Conservation (phyloP, 192 early-diverging fungal genomes). For the Coemansia sp. region DNA sequence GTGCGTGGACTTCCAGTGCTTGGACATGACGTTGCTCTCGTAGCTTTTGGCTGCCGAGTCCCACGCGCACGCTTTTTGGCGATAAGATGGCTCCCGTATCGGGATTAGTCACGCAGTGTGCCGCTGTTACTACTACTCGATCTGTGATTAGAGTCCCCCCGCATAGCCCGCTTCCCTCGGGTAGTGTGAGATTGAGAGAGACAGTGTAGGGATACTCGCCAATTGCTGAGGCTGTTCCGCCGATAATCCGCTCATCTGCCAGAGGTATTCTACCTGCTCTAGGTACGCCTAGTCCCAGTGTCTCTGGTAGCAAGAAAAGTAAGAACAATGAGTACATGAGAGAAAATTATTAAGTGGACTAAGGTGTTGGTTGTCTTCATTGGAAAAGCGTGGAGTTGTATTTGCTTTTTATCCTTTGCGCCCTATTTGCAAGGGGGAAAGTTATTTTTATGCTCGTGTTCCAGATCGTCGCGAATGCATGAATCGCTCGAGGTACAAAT, state of each 20-base stretch:
- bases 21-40: conserved; percentile 1
- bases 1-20: conserved; percentile 9
- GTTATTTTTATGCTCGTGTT: not conserved
- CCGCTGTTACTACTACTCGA: conserved; percentile 30
- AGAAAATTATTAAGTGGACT: not conserved
- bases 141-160: conserved; percentile 37
- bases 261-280: not conserved
- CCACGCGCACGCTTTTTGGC: conserved; percentile 14
- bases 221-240: conserved; percentile 10
- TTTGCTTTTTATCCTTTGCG: not conserved
- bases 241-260: conserved; percentile 34
- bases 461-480: not conserved
- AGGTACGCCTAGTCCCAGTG: not conserved
- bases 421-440: not conserved
- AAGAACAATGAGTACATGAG: not conserved
- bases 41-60: conserved; percentile 19
- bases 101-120: conserved; percentile 40
- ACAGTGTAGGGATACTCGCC: conserved; percentile 23
- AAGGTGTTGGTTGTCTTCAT: not conserved
- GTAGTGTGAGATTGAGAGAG: conserved; percentile 19
- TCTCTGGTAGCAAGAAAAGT: not conserved
- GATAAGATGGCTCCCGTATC: not conserved
- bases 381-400: not conserved
- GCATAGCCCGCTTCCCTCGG: conserved; percentile 23
- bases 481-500: not conserved